Evolutionary conservation across 2,329 filamentous ascomycete species (phyloP), one percentile per base, ranked within the genome.

Genomic region (Aspergillus chevalieri): DNA sequence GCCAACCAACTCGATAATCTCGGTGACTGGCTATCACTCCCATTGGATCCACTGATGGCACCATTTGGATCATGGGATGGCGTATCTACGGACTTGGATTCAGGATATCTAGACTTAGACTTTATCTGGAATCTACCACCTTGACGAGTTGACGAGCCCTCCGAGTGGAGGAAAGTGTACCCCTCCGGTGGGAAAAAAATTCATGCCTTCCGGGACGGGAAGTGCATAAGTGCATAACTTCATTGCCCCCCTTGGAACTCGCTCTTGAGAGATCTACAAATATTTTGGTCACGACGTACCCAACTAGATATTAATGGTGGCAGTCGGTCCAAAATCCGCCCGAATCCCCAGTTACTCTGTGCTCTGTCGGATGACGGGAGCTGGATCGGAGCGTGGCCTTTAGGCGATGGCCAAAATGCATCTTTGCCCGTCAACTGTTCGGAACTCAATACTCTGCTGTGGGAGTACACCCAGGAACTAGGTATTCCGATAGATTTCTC

Each of bases 11-110:
- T 30, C 26, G 9, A 30, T 59, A 24, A 55, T 54, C 7, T 61
- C 4, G 69, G 72, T 47, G 69, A 73, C 49, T 73, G 70, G 70
- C 62, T 73, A 19, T 71, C 68, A 1, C 48, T 71, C 21, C 70
- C 70, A 3, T 73, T 73, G 48, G 70, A 73, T 54, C 69, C 70
- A 4, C 71, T 68, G 0, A 72, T 73, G 68, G 70, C 70, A 17
- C 70, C 70, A 0, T 73, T 73, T 55, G 67, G 69, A 1, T 66
- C 68, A 51, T 65, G 60, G 38, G 61, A 54, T 33, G 62, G 64
- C 21, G 66, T 60, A 8, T 69, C 70, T 47, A 68, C 69, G 17
- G 68, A 68, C n/a, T 67, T 69, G 50, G 70, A 71, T 50, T 66
- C 66, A 6, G 65, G 67, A 2, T 30, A 30, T 30, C 12, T 30